Evolutionary conservation across 257 asterid species (phyloP).

Genomic region (Haberlea rhodopensis): DNA sequence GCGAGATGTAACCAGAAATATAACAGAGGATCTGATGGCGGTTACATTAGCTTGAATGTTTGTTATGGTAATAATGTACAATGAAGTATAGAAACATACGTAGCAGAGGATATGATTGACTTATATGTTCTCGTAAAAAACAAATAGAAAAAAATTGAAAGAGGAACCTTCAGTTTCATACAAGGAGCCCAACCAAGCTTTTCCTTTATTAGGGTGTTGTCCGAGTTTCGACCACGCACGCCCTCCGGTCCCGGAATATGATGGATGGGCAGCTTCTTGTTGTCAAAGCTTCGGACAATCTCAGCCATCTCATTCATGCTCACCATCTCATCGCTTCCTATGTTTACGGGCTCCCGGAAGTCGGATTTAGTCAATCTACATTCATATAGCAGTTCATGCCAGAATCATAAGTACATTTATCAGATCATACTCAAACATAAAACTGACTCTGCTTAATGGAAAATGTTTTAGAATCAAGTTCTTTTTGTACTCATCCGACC

Average conservation of each 20-base stretch:
- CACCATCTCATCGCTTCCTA: slow-evolving; percentile 92
- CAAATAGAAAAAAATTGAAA: not conserved
- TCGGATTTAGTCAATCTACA: slow-evolving; percentile 80
- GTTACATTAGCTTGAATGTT: not conserved
- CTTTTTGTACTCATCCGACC: not conserved
- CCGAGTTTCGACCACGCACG: slow-evolving; percentile 82
- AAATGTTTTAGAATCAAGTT: not conserved
- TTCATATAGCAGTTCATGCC: not conserved
- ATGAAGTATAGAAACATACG: not conserved
- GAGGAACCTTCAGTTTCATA: slow-evolving; percentile 67
- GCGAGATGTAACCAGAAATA: too few species aligned
- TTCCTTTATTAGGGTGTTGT: slow-evolving; percentile 76
- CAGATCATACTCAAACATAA: not conserved
- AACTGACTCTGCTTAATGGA: not conserved
- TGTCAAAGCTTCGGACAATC: slow-evolving; percentile 74
- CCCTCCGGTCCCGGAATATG: slow-evolving; percentile 91
- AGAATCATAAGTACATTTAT: not conserved
- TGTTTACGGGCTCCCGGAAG: slow-evolving; percentile 87
- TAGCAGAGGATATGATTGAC: not conserved
- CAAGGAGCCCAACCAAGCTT: slow-evolving; percentile 94
- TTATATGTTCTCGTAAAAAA: not conserved
- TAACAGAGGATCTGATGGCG: not conserved
- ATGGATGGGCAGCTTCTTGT: slow-evolving; percentile 72
- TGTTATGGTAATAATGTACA: not conserved
- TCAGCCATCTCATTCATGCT: slow-evolving; percentile 98